Base-by-base conservation (phyloP, 2,329 filamentous ascomycete genomes). In the Sordariomycetes sp. region DNA sequence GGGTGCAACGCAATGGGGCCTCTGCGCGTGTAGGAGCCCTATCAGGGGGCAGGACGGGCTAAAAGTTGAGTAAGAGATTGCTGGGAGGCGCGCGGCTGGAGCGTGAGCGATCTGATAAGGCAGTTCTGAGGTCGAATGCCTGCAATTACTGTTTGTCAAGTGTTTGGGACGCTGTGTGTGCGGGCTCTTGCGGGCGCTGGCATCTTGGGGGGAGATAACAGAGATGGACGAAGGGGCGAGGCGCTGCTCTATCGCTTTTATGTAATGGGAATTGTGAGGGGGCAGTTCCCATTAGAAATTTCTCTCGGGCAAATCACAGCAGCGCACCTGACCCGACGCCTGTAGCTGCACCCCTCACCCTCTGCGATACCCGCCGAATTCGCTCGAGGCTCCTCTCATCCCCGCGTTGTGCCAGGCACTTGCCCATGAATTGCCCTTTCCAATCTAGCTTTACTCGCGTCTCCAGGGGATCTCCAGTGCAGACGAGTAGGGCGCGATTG, bases 251-350 rank as follows among this genome's bases (percentile, higher is more conserved):
- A 46, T 47, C 50, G 52, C 44, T 57, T 58, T 58, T 58, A 58
- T 57, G 55, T 58, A 58, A 57, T 56, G 50, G 51, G 46, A 56
- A 54, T 51, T 53, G 16, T 16, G 32, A 28, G 32, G 21, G 32
- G 32, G 14, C 12, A 18, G 30, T 9, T 9, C 16, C 26, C 32
- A 25, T 21, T 10, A 20, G 30, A 16, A 12, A 20, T n/a, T 32
- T n/a, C n/a, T n/a, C n/a, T n/a, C n/a, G n/a, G n/a, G n/a, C 17
- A 21, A n/a, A n/a, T 16, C 6, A 20, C 18, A 32, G 30, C 30
- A 32, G 12, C 30, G 20, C 17, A 32, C 30, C 30, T 32, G 8
- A 6, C n/a, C 23, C n/a, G 9, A n/a, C 23, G 9, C 8, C 10
- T 15, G n/a, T n/a, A n/a, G n/a, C 28, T 4, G 28, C 28, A 30